Evolutionary conservation across 352 stramenopile genomes (phyloP).

Genomic region (Blastocystis sp.): DNA sequence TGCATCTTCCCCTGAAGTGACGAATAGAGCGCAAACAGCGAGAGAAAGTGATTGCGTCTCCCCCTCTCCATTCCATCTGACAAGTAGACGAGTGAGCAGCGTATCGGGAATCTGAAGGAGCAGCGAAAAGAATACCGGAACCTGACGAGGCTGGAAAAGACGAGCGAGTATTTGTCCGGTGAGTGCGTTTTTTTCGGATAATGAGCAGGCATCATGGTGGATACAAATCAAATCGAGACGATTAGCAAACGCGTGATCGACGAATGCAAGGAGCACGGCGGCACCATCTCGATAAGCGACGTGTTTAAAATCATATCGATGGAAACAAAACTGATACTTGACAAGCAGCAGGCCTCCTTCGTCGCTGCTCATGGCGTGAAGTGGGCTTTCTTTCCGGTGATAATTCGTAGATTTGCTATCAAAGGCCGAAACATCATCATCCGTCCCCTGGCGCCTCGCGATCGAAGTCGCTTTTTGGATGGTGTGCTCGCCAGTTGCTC

Average conservation of each 20-base stretch:
- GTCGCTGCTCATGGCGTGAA: slow-evolving; percentile 46
- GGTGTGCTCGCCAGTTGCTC: background rate
- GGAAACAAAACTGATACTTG: slow-evolving; percentile 40
- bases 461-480: slow-evolving; percentile 55
- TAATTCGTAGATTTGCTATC: slow-evolving; percentile 2
- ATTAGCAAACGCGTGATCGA: slow-evolving; percentile 17
- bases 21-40: no score
- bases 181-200: background rate
- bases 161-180: slow-evolving; percentile 35
- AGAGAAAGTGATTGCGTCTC: no score
- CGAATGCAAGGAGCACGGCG: slow-evolving; percentile 27
- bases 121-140: slow-evolving; percentile 38
- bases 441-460: slow-evolving; percentile 37
- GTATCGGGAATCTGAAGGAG: slow-evolving; percentile 46
- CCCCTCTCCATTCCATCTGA: background rate
- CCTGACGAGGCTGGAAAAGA: slow-evolving; percentile 18
- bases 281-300: slow-evolving; percentile 3
- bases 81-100: background rate
- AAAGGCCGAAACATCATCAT: slow-evolving; percentile 38
- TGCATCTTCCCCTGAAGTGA: no score
- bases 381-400: background rate
- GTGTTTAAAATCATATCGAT: slow-evolving; percentile 32
- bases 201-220: background rate
- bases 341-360: slow-evolving; percentile 25
- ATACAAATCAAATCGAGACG: slow-evolving; percentile 6